Base-by-base conservation (phyloP, 257 asterid species). In the Solanum appendiculatum region DNA sequence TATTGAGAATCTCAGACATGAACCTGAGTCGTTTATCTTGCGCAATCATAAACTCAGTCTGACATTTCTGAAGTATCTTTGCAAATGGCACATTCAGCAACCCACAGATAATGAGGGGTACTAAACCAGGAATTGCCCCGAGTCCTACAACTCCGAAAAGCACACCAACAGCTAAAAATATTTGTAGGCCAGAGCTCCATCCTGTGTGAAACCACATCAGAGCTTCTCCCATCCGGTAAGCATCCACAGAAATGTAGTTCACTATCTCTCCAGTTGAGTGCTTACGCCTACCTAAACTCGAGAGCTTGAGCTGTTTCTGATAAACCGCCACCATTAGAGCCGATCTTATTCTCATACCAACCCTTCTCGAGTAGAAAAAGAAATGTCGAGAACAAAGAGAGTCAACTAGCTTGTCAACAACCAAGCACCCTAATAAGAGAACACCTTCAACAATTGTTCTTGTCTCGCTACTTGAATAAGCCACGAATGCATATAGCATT, bases 211-310 rank as follows among this genome's bases (percentile, higher is more conserved):
- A 83, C 98, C 98, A 94, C 94, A 94, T 87, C 6, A 90, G 94
- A 72, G 86, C 92, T 27, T 95, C 98, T 42, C 98, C 96, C 98
- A 94, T 94, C 58, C 98, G 88, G 66, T 94, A 95, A 42, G 98
- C 95, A 73, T 95, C 98, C 33, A 95, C 95, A 1, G 98, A 93
- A 21, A 95, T 94, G 46, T 95, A 95, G 74, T 95, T 95, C 37
- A 92, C 96, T 68, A 95, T 86, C 86, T 94, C 96, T 3, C 98
- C 98, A 15, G 96, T 90, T 12, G 98, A 93, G 85, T 95, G 94
- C 54, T 91, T 90, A 82, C 44, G 92, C 78, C 92, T 90, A 21
- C 96, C 98, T 29, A 86, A 14, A 69, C 90, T 92, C 0, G 98
- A 95, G 20, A 94, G 89, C 90, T 91, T 92, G 58, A 95, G 95